These are phyloP conservation scores for Drosera capensis DNA, from an alignment of 148 eudicot species.

Conservation along the genomic window DNA sequence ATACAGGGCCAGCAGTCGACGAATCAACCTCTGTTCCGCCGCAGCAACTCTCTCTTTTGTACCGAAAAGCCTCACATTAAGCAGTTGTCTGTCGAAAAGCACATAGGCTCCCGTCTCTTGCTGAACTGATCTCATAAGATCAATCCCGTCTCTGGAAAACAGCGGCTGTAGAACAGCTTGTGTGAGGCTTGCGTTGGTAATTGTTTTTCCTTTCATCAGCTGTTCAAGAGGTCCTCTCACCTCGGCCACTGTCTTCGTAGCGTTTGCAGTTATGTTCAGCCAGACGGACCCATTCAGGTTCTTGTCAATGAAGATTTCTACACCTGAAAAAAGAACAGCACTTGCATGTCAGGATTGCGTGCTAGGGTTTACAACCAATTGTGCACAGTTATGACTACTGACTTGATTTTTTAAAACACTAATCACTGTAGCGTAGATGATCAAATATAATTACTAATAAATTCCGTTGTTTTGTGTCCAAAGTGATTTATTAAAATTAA, in stretches of 20 bases:
- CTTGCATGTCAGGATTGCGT: not conserved
- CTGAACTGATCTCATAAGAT: conserved; percentile 45
- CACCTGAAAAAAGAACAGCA: conserved; percentile 30
- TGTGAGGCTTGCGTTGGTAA: conserved; percentile 47
- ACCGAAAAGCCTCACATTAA: conserved; percentile 50
- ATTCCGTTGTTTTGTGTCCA: no score
- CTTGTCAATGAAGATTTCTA: conserved; percentile 35
- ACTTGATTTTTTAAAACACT: no score
- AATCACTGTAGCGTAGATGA: no score
- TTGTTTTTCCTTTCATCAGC: conserved; percentile 54
- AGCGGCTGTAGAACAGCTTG: conserved; percentile 45
- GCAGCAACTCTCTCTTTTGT: conserved; percentile 22
- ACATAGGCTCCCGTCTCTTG: conserved; percentile 56
- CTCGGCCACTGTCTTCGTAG: conserved; percentile 75
- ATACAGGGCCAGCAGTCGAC: conserved; percentile 39
- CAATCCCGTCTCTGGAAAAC: conserved; percentile 47
- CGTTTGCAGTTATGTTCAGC: conserved; percentile 68
- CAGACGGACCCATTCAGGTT: conserved; percentile 49
- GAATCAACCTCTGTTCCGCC: conserved; percentile 40
- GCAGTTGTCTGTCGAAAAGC: conserved; percentile 44
- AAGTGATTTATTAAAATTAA: no score
- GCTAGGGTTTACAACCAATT: no score
- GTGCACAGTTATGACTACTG: no score
- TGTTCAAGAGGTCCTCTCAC: conserved; percentile 60
- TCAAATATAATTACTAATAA: no score